phyloP scores from a whole-genome alignment of 257 asterid genomes.

The Lycium barbarum region DNA sequence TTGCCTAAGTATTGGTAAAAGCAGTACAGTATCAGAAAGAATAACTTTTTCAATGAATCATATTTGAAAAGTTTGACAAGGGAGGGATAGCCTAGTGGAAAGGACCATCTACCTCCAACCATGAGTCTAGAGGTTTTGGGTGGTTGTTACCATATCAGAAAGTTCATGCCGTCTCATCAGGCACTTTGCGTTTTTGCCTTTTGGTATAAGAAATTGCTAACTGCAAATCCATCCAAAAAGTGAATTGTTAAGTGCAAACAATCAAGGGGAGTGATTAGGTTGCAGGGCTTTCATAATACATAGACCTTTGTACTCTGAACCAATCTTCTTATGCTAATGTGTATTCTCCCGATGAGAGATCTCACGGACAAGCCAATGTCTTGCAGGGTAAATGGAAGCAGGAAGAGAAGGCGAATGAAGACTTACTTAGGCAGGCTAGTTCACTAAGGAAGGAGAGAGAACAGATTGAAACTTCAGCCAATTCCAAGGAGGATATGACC shows the following conservation, averaged over 20 bases:
- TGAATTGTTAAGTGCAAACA: conserved; percentile 3
- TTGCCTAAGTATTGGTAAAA: conserved; percentile 13
- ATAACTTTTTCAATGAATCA: not conserved
- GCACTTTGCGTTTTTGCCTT: conserved; percentile 16
- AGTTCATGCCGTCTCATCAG: not conserved
- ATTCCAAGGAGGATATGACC: conserved; percentile 69
- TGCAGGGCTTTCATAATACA: not conserved
- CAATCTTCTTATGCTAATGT: not conserved
- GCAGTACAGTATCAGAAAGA: not conserved
- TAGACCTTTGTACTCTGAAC: not conserved
- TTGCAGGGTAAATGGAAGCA: conserved; percentile 73
- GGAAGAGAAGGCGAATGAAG: conserved; percentile 63
- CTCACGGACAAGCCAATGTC: conserved; percentile 36
- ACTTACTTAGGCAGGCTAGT: conserved; percentile 61
- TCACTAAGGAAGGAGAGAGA: conserved; percentile 69
- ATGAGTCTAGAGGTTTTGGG: not conserved
- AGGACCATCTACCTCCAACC: conserved; percentile 13
- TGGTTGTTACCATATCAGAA: conserved; percentile 8
- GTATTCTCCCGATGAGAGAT: conserved; percentile 32
- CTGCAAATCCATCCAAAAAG: too few relatives aligned
- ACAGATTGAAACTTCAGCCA: conserved; percentile 67
- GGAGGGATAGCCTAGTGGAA: conserved; percentile 18
- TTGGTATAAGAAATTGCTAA: not conserved
- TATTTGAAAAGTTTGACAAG: not conserved
- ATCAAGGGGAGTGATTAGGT: conserved; percentile 10